phyloP scores from a whole-genome alignment of 1,284 basidiomycete genomes.

The Phlebopus sp. region DNA sequence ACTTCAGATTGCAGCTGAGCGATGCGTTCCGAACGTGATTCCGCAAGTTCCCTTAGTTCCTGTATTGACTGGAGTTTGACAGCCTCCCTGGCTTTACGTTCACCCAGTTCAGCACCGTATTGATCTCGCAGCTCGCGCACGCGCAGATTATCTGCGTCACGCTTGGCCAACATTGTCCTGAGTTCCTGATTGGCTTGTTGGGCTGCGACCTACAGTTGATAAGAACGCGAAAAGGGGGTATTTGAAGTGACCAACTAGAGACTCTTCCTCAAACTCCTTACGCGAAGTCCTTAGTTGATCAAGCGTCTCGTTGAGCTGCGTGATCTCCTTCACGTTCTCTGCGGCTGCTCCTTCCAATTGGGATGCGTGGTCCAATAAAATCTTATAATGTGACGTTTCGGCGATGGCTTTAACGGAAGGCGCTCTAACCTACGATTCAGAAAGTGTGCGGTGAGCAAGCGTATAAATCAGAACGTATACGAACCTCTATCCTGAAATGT shows the following conservation, averaged over 20 bases:
- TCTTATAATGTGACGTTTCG: slow-evolving; percentile 49
- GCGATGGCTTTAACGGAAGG: slow-evolving; percentile 45
- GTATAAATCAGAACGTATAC: slow-evolving; percentile 6
- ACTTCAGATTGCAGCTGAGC: slow-evolving; percentile 73
- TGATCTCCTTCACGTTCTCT: slow-evolving; percentile 38
- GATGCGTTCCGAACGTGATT: slow-evolving; percentile 77
- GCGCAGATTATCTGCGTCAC: slow-evolving; percentile 73
- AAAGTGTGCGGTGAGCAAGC: slow-evolving; percentile 6
- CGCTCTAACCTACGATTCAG: slow-evolving; percentile 38
- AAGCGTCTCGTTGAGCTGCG: slow-evolving; percentile 41
- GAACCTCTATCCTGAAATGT: slow-evolving; percentile 47
- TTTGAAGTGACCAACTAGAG: slow-evolving; percentile 37
- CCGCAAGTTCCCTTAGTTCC: slow-evolving; percentile 71
- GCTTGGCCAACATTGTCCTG: slow-evolving; percentile 54
- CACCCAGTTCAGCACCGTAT: slow-evolving; percentile 65
- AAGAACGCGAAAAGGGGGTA: slow-evolving; percentile 11
- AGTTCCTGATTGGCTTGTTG: slow-evolving; percentile 55
- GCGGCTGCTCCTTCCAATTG: slow-evolving; percentile 37
- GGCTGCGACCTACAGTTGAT: slow-evolving; percentile 41
- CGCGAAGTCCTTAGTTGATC: slow-evolving; percentile 37
- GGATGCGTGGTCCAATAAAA: slow-evolving; percentile 45
- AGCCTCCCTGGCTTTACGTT: slow-evolving; percentile 67
- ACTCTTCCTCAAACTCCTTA: slow-evolving; percentile 46
- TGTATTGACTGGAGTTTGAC: slow-evolving; percentile 64
- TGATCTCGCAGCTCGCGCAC: slow-evolving; percentile 84